Conservation (phyloP, 306 rosid species). For the Casuarina equisetifolia region DNA sequence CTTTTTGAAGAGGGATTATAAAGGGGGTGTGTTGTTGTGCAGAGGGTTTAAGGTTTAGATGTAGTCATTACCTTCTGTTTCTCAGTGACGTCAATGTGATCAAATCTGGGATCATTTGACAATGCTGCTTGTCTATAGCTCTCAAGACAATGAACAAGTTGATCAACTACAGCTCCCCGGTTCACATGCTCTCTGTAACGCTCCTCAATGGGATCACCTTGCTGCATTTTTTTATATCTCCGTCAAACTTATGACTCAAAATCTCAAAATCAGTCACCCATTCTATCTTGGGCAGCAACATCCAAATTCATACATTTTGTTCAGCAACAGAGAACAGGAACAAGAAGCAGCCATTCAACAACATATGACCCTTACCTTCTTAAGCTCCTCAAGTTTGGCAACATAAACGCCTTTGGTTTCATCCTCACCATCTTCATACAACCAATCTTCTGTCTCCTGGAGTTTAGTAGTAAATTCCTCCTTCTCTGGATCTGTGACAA, state of each 20-base stretch:
- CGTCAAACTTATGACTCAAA: slow-evolving; percentile 12
- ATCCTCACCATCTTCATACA: slow-evolving; percentile 93
- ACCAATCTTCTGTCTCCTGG: slow-evolving; percentile 91
- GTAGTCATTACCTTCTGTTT: slow-evolving; percentile 62
- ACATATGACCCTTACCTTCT: slow-evolving; percentile 47
- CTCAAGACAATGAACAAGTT: slow-evolving; percentile 50
- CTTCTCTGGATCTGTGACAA: slow-evolving; percentile 68
- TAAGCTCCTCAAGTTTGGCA: slow-evolving; percentile 90
- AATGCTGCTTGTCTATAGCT: slow-evolving; percentile 84
- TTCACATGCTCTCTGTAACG: slow-evolving; percentile 68
- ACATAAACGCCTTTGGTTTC: slow-evolving; percentile 92
- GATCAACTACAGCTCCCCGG: slow-evolving; percentile 71
- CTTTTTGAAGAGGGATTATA: too few relatives aligned
- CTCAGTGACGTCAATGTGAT: slow-evolving; percentile 79
- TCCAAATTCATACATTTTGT: background rate
- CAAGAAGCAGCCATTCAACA: background rate
- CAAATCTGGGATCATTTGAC: slow-evolving; percentile 70
- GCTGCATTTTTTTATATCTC: slow-evolving; percentile 45
- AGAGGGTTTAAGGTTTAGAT: too few relatives aligned
- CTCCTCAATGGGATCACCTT: slow-evolving; percentile 89
- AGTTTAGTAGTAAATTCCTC: slow-evolving; percentile 65
- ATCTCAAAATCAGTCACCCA: slow-evolving; percentile 3
- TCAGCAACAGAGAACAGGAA: background rate
- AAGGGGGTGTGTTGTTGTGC: too few relatives aligned
- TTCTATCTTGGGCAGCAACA: background rate